A percentile compares a stretch with the other conserved stretches of the same genome.
Conservation (phyloP, 2,329 filamentous ascomycete species). For the Aspergillus aculeatus region DNA sequence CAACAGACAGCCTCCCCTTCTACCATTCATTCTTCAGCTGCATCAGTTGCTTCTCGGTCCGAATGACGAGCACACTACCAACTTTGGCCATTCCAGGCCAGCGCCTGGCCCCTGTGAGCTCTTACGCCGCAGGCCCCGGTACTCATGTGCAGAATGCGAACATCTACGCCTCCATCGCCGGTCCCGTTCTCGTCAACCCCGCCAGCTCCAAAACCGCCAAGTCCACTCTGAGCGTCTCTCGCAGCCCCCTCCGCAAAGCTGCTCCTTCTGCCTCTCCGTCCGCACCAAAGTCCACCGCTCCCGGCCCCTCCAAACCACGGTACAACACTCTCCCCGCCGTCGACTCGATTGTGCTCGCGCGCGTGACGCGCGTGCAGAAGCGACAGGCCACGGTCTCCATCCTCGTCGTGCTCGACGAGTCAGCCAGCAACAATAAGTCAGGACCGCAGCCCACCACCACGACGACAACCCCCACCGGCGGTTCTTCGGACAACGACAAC, state of each 20-base stretch:
- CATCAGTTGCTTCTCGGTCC: background rate
- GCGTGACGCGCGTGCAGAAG: conserved; percentile 80
- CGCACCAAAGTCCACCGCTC: conserved; percentile 13
- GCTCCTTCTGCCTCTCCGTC: background rate
- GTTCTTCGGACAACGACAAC: conserved; percentile 38
- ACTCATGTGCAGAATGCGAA: conserved; percentile 76
- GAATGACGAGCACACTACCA: conserved; percentile 37
- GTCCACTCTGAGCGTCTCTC: conserved; percentile 43
- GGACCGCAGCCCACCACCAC: conserved; percentile 18
- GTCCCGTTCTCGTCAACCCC: conserved; percentile 60
- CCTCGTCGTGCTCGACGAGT: conserved; percentile 68
- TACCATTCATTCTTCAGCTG: background rate
- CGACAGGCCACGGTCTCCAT: conserved; percentile 85
- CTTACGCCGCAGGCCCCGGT: conserved; percentile 73
- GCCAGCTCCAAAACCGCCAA: conserved; percentile 30
- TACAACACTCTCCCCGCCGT: conserved; percentile 79
- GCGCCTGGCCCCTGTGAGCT: conserved; percentile 65
- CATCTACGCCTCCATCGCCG: conserved; percentile 80
- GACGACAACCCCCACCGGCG: conserved; percentile 10
- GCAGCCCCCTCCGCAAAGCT: conserved; percentile 13
- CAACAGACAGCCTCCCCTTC: background rate
- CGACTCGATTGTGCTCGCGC: conserved; percentile 74
- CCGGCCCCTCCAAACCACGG: conserved; percentile 42
- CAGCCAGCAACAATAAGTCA: conserved; percentile 5
- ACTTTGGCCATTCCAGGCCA: conserved; percentile 75